Conservation (phyloP, 192 early-diverging fungal species). For the Spizellomyces sp. region DNA sequence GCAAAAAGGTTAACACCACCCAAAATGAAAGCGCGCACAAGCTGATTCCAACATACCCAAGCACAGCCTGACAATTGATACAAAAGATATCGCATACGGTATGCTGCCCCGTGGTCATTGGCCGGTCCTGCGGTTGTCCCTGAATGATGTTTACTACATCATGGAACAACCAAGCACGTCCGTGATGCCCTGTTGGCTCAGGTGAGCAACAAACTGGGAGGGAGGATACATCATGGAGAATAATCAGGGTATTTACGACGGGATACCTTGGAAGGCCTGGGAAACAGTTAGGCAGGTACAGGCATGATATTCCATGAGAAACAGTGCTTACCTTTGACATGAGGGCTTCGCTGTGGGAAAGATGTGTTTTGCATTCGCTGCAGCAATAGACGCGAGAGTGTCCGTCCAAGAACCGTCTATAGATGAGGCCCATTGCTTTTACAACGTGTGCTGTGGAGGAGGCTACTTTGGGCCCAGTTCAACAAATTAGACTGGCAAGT, state of each 20-base stretch:
- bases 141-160: conserved; percentile 59
- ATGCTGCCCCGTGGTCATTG: conserved; percentile 67
- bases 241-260: too few relatives aligned
- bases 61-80: conserved; percentile 35
- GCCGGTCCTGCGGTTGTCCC: conserved; percentile 54
- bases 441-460: too few relatives aligned
- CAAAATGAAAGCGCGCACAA: not conserved
- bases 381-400: conserved; percentile 25
- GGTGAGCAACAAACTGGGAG: too few relatives aligned
- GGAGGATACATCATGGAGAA: too few relatives aligned
- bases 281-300: not conserved
- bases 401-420: conserved; percentile 29
- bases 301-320: not conserved
- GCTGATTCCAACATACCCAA: conserved; percentile 20
- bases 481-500: too few relatives aligned
- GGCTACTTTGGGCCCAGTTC: too few relatives aligned
- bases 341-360: conserved; percentile 25
- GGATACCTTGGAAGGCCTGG: conserved; percentile 32
- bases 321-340: conserved; percentile 28
- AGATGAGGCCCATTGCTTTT: conserved; percentile 33
- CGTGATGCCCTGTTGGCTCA: conserved; percentile 56
- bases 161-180: conserved; percentile 64
- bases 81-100: conserved; percentile 72
- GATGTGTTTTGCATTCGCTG: conserved; percentile 36
- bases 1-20: not conserved